Percentiles rank a stretch among this genome's conserved stretches.
These are phyloP conservation scores for Prunus mume DNA, from an alignment of 306 rosid genomes.

Conservation along the genomic window DNA sequence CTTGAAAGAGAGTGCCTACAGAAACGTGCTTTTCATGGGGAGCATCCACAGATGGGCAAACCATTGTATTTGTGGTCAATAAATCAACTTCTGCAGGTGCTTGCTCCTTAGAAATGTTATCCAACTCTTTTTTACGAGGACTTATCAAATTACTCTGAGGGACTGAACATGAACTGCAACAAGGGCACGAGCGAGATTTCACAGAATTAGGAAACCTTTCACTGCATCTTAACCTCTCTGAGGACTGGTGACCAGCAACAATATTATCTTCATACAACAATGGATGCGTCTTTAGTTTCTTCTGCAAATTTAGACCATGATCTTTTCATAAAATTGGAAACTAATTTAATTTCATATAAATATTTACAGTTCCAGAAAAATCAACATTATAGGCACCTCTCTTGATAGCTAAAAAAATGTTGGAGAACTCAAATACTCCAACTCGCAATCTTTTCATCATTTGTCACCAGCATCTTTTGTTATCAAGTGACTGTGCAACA, in stretches of 20 bases:
- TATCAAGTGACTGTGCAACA: not conserved
- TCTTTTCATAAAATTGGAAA: conserved; percentile 13
- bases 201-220: conserved; percentile 38
- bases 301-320: conserved; percentile 61
- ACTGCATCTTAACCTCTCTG: conserved; percentile 52
- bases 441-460: not conserved
- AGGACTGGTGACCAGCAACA: conserved; percentile 27
- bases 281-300: conserved; percentile 78
- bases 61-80: not conserved
- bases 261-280: conserved; percentile 68
- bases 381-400: not conserved
- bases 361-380: conserved; percentile 2
- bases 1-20: conserved; percentile 57
- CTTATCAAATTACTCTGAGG: conserved; percentile 22
- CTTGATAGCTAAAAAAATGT: not conserved
- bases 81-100: conserved; percentile 19
- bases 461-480: not conserved
- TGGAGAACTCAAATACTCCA: conserved; percentile 8
- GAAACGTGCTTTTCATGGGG: conserved; percentile 36
- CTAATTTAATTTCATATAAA: conserved; percentile 13
- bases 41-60: conserved; percentile 24
- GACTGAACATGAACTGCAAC: conserved; percentile 47
- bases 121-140: conserved; percentile 27
- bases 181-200: conserved; percentile 42
- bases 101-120: conserved; percentile 28